Evolutionary conservation across 768 basidiomycete species (phyloP).

Genomic region (Mycena alexandri): DNA sequence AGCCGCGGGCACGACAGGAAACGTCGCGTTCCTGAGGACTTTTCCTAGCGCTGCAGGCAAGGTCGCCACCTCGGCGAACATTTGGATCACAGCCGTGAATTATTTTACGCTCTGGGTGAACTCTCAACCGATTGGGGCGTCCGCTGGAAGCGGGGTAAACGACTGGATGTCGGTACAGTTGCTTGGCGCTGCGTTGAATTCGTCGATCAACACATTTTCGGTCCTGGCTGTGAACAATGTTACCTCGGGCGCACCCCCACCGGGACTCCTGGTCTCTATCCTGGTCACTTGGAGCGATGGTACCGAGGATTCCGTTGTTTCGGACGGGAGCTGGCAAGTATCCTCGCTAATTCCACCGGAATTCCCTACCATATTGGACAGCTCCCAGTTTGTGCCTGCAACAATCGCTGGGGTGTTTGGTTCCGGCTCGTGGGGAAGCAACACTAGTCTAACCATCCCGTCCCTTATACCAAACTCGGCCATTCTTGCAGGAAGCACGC

Average conservation of each 20-base stretch:
- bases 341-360: constrained; percentile 16
- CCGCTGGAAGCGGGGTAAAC: constrained; percentile 8
- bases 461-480: not conserved
- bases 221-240: constrained; percentile 12
- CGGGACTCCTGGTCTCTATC: constrained; percentile 13
- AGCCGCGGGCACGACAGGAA: constrained; percentile 4
- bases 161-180: constrained; percentile 13
- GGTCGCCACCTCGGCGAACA: constrained; percentile 1
- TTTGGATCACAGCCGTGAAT: constrained; percentile 16
- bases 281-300: constrained; percentile 7
- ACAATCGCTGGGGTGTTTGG: constrained; percentile 7
- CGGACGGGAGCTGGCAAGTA: constrained; percentile 19
- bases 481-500: constrained; percentile 11
- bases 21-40: constrained; percentile 12
- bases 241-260: constrained; percentile 1
- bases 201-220: constrained; percentile 6
- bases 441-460: not conserved
- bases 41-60: not conserved
- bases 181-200: constrained; percentile 6
- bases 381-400: constrained; percentile 13
- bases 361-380: constrained; percentile 13
- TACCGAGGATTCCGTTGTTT: constrained; percentile 1
- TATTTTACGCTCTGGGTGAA: constrained; percentile 26
- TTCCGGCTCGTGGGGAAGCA: constrained; percentile 24
- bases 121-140: constrained; percentile 11